Conservation (phyloP, 2,329 filamentous ascomycete genomes). For the Talaromyces sp. region DNA sequence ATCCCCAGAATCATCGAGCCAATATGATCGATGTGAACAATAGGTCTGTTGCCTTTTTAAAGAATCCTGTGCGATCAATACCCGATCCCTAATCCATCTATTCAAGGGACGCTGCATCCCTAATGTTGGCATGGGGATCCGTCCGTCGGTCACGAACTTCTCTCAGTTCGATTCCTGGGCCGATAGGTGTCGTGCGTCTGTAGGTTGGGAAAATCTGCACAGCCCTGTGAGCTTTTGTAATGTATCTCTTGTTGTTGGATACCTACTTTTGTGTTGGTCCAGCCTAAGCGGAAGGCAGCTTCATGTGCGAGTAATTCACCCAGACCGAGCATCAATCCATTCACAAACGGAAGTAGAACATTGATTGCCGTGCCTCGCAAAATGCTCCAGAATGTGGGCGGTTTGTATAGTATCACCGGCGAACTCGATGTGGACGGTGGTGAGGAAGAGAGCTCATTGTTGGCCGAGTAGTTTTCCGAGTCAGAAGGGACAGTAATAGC, state of each 20-base stretch:
- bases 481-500: constrained; percentile 44
- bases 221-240: not conserved
- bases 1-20: not conserved
- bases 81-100: constrained; percentile 27
- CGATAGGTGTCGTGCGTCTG: constrained; percentile 62
- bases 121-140: constrained; percentile 51
- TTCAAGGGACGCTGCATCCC: constrained; percentile 65
- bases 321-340: constrained; percentile 97
- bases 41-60: not conserved
- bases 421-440: constrained; percentile 34
- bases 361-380: constrained; percentile 90
- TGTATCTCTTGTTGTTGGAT: not conserved
- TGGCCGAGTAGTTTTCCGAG: constrained; percentile 44
- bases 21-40: constrained; percentile 4
- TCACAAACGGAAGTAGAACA: constrained; percentile 88
- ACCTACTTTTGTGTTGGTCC: constrained; percentile 86
- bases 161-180: constrained; percentile 76
- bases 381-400: constrained; percentile 80
- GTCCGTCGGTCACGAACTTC: constrained; percentile 56
- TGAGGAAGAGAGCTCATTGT: constrained; percentile 33
- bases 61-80: not conserved
- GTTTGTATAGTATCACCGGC: constrained; percentile 64
- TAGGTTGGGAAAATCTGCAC: constrained; percentile 54
- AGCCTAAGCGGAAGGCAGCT: constrained; percentile 85
- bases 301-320: constrained; percentile 96